Base-by-base conservation (phyloP, 495 filamentous ascomycete species). In the Delitschia confertaspora region DNA sequence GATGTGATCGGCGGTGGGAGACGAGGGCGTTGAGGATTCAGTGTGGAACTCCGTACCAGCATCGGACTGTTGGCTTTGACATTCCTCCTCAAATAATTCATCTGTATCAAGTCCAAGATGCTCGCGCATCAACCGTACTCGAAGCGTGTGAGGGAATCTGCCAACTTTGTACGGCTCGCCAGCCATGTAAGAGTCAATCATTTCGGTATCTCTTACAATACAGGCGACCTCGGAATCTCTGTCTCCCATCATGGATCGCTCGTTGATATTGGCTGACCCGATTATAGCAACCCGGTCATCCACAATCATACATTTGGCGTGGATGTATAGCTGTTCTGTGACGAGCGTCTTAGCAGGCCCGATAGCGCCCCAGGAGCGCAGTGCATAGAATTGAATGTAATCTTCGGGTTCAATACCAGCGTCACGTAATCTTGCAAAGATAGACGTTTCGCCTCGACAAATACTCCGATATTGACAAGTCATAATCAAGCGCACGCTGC, bases 261-360 rank as follows among this genome's bases (percentile, higher is more conserved):
- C 91, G 57, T 99, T 99, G 68, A 99, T 99, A 59, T 99, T 99
- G 20, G 91, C 93, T 27, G 88, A 95, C 13, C 91, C 91, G 56
- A 99, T 99, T 42, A 99, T 81, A 17, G 80, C 89, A 51, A 88
- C 77, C 23, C 88, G 75, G 56, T 99, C 91, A 62, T 99, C 91
- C 3, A 95, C 91, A 43, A 99, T 74, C 76, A 96, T 95, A 53
- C 80, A 87, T 58, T 99, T 99, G 33, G 91, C 91, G 53, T 99
- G 91, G 33, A 99, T 96, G 53, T 99, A 99, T 2, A 99, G 74
- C 65, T 96, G 91, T 60, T 99, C 91, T 9, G 91, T 96, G 10
- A 91, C 85, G 23, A 99, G 63, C 37, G 77, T 74, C 45, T 87
- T 79, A 29, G 80, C 72, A 13, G 83, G 80, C 13, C 88, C 86